Conservation (phyloP, 768 basidiomycete species). For the Lactifluus piperatus region DNA sequence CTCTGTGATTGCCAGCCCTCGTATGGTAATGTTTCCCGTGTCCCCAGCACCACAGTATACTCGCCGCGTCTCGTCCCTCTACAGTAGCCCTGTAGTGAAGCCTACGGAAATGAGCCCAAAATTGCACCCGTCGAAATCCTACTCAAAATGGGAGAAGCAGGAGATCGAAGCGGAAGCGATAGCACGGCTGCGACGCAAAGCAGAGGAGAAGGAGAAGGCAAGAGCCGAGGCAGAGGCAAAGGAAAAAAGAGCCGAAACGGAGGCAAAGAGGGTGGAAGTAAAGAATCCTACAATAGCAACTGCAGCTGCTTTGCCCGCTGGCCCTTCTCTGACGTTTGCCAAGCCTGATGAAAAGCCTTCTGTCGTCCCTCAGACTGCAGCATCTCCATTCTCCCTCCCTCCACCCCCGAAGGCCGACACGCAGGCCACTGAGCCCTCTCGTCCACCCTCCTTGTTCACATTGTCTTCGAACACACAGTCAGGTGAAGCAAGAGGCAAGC, state of each 20-base stretch:
- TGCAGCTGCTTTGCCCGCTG: background rate
- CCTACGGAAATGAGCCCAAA: conserved; percentile 49
- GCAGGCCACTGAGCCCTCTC: background rate
- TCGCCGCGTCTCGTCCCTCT: conserved; percentile 20
- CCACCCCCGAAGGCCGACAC: background rate
- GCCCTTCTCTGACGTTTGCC: background rate
- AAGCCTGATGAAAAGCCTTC: conserved; percentile 10
- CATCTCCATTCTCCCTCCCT: background rate
- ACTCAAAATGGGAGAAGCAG: conserved; percentile 83
- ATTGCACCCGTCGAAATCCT: conserved; percentile 35
- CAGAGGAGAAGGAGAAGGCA: conserved; percentile 28
- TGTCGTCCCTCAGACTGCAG: background rate
- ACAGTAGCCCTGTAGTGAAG: conserved; percentile 24
- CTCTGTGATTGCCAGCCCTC: conserved; percentile 35
- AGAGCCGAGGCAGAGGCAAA: conserved; percentile 16
- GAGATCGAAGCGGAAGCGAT: conserved; percentile 76
- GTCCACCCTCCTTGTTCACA: conserved; percentile 1
- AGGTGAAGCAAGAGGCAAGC: conserved; percentile 3
- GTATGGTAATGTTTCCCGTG: conserved; percentile 26
- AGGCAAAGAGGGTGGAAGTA: conserved; percentile 24
- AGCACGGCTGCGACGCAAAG: conserved; percentile 53
- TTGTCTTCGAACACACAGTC: background rate
- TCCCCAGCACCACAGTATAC: conserved; percentile 26
- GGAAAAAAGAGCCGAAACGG: conserved; percentile 16
- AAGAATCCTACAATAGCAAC: conserved; percentile 22